Percentiles rank a stretch among this genome's conserved stretches.
phyloP scores from a whole-genome alignment of 768 basidiomycete species.

The Boletus bicolor region DNA sequence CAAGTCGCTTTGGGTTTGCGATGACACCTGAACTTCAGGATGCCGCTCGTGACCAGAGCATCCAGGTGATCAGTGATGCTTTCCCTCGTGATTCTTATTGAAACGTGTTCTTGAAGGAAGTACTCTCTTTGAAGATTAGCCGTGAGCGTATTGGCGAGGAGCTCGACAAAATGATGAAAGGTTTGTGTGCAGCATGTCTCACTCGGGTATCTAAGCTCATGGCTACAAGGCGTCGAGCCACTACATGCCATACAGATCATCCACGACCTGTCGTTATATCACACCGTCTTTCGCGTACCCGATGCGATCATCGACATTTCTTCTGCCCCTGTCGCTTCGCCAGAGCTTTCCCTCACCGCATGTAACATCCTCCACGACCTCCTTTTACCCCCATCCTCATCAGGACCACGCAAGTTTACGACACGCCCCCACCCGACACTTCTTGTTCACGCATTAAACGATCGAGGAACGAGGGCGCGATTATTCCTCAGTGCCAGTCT shows the following conservation, averaged over 20 bases:
- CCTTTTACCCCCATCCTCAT: slow-evolving; percentile 26
- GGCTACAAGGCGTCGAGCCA: slow-evolving; percentile 65
- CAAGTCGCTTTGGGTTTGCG: slow-evolving; percentile 83
- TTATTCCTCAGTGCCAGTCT: slow-evolving; percentile 79
- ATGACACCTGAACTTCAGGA: slow-evolving; percentile 66
- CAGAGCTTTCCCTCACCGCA: slow-evolving; percentile 49
- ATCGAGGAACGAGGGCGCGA: slow-evolving; percentile 42
- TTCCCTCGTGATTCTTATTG: background rate
- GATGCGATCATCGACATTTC: slow-evolving; percentile 40
- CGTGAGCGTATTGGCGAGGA: slow-evolving; percentile 92
- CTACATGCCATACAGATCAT: slow-evolving; percentile 74
- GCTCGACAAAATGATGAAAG: slow-evolving; percentile 90
- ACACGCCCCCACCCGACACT: slow-evolving; percentile 36
- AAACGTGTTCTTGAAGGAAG: slow-evolving; percentile 40
- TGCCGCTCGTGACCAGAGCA: slow-evolving; percentile 56
- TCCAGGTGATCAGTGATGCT: slow-evolving; percentile 48
- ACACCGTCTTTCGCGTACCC: slow-evolving; percentile 61
- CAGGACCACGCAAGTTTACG: slow-evolving; percentile 11
- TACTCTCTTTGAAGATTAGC: slow-evolving; percentile 75
- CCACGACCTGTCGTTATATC: slow-evolving; percentile 65
- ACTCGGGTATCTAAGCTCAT: slow-evolving; percentile 1
- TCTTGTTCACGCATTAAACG: slow-evolving; percentile 30
- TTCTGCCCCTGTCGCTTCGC: slow-evolving; percentile 40
- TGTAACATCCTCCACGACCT: slow-evolving; percentile 57
- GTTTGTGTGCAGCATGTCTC: slow-evolving; percentile 35